Evolutionary conservation across 2,329 filamentous ascomycete species (phyloP).

Genomic region (Magnaporthiopsis poae): DNA sequence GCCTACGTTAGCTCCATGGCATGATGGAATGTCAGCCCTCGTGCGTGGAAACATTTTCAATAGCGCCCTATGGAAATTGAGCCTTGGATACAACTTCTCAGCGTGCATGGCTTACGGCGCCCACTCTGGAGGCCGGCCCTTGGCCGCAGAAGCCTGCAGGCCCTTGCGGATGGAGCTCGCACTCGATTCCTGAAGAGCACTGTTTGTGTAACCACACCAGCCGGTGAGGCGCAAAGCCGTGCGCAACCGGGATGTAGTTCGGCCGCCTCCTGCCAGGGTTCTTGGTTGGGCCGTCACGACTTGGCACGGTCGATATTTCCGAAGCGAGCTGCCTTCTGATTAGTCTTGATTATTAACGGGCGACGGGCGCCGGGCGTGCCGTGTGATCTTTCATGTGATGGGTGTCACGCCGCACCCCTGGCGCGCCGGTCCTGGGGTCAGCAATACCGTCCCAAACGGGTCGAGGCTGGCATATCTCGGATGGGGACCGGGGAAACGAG

Average conservation of each 20-base stretch:
- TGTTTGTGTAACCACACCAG: background rate
- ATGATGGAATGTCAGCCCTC: background rate
- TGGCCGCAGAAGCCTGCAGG: background rate
- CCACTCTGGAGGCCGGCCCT: background rate
- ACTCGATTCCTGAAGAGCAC: background rate
- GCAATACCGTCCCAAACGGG: background rate
- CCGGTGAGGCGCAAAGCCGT: background rate
- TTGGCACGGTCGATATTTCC: background rate
- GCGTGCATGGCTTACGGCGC: background rate
- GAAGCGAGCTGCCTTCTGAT: background rate
- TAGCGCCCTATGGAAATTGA: background rate
- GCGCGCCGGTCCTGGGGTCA: background rate
- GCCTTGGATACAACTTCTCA: background rate
- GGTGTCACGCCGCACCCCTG: background rate
- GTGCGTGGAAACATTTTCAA: background rate
- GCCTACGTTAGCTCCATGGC: background rate
- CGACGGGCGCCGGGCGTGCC: background rate
- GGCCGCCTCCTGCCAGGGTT: background rate
- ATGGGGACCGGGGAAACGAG: background rate
- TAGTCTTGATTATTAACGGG: background rate
- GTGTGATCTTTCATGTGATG: conserved; percentile 6
- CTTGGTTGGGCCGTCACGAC: background rate
- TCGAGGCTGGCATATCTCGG: background rate
- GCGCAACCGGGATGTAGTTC: background rate
- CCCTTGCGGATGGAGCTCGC: background rate